A percentile compares a stretch with the other conserved stretches of the same genome.
Evolutionary conservation across 352 stramenopile species (phyloP).

Genomic region (Peronospora belbahrii): DNA sequence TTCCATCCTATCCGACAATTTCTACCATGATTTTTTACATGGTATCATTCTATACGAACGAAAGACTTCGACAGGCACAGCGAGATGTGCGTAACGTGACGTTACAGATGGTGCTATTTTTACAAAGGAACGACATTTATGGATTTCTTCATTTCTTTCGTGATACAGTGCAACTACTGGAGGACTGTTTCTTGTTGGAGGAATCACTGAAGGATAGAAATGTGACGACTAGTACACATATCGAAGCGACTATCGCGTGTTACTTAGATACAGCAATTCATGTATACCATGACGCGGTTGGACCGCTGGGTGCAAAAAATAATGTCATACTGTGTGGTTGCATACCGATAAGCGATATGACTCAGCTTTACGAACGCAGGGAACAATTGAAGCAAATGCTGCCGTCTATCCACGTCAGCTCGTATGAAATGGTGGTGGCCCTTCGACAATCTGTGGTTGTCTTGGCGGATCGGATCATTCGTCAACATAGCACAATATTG

Average conservation of each 20-base stretch:
- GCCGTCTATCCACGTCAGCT: slow-evolving; percentile 36
- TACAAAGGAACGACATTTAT: slow-evolving; percentile 45
- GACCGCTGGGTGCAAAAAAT: slow-evolving; percentile 32
- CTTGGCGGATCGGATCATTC: slow-evolving; percentile 27
- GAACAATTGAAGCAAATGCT: slow-evolving; percentile 46
- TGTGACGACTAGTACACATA: slow-evolving; percentile 9
- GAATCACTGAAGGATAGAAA: slow-evolving; percentile 33
- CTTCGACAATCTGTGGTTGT: slow-evolving; percentile 30
- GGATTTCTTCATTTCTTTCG: slow-evolving; percentile 61
- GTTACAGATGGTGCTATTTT: slow-evolving; percentile 46
- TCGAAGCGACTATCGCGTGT: slow-evolving; percentile 29
- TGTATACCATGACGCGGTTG: slow-evolving; percentile 53
- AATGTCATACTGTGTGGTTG: slow-evolving; percentile 38
- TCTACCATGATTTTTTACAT: slow-evolving; percentile 70
- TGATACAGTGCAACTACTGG: slow-evolving; percentile 41
- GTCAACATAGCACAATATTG: slow-evolving; percentile 27
- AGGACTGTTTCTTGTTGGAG: slow-evolving; percentile 53
- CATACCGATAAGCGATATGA: slow-evolving; percentile 25
- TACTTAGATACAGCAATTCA: slow-evolving; percentile 58
- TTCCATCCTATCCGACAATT: slow-evolving; percentile 39
- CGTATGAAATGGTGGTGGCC: slow-evolving; percentile 27
- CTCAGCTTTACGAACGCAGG: slow-evolving; percentile 24
- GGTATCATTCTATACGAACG: slow-evolving; percentile 58
- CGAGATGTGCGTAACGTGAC: slow-evolving; percentile 37
- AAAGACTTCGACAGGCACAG: slow-evolving; percentile 29